Evolutionary conservation across 306 rosid species (phyloP).

Genomic region (Corylus americana): DNA sequence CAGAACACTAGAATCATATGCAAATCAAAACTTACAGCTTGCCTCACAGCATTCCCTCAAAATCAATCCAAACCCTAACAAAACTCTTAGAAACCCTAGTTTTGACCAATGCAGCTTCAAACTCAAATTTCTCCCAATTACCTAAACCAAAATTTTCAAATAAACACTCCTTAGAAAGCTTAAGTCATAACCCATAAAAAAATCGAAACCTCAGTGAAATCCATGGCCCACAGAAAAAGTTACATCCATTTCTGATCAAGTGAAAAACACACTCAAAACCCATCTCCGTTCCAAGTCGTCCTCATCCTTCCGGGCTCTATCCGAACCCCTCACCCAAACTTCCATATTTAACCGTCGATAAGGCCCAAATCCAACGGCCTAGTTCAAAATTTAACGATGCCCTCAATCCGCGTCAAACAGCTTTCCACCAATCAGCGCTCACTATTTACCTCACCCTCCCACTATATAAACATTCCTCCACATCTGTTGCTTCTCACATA

Average conservation of each 20-base stretch:
- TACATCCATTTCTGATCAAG: slow-evolving; percentile 21
- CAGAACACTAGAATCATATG: background rate
- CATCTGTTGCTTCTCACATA: background rate
- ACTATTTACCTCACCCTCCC: background rate
- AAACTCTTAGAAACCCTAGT: background rate
- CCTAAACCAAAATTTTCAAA: slow-evolving; percentile 2
- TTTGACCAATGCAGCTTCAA: slow-evolving; percentile 15
- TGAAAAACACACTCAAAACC: slow-evolving; percentile 34
- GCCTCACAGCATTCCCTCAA: background rate
- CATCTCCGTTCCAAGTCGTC: background rate
- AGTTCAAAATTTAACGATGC: background rate
- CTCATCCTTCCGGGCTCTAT: background rate
- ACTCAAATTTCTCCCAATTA: slow-evolving; percentile 8
- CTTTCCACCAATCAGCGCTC: slow-evolving; percentile 36
- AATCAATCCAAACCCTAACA: slow-evolving; percentile 1
- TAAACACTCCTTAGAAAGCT: slow-evolving; percentile 13
- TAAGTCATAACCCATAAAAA: background rate
- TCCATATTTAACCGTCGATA: slow-evolving; percentile 30
- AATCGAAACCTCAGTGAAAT: slow-evolving; percentile 8
- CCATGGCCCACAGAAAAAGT: background rate
- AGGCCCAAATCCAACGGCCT: slow-evolving; percentile 27
- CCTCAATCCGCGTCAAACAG: slow-evolving; percentile 33
- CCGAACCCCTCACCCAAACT: slow-evolving; percentile 10
- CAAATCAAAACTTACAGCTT: background rate
- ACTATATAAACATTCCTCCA: slow-evolving; percentile 23